Percentiles rank a stretch among this genome's conserved stretches.
These are phyloP conservation scores for Kwoniella sp. DNA, from an alignment of 768 basidiomycete species.

Conservation along the genomic window DNA sequence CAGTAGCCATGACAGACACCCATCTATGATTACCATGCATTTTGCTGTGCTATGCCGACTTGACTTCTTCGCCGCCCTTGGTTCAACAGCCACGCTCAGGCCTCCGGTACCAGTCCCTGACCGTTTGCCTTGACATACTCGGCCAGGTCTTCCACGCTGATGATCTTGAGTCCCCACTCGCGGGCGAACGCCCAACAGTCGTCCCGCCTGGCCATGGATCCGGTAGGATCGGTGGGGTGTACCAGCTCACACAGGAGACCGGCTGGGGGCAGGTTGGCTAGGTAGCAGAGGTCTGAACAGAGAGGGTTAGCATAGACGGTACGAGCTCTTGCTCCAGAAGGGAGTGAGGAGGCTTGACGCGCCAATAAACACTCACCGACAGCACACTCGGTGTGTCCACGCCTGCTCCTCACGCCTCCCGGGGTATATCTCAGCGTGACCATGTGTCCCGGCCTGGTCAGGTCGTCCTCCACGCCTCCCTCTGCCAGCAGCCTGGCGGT, in stretches of 20 bases:
- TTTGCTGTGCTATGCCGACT: too few relatives aligned
- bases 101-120: slow-evolving; percentile 23
- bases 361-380: slow-evolving; percentile 54
- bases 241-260: slow-evolving; percentile 93
- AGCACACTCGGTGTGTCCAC: slow-evolving; percentile 88
- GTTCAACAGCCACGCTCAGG: too few relatives aligned
- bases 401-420: slow-evolving; percentile 79
- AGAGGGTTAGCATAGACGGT: too few relatives aligned
- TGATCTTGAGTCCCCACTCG: slow-evolving; percentile 84
- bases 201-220: slow-evolving; percentile 90
- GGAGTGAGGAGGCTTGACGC: too few relatives aligned
- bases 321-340: too few relatives aligned
- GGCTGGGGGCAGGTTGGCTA: slow-evolving; percentile 65
- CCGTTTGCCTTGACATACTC: slow-evolving; percentile 44
- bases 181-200: slow-evolving; percentile 89
- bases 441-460: slow-evolving; percentile 90
- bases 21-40: too few relatives aligned
- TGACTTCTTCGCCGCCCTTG: too few relatives aligned
- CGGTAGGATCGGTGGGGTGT: slow-evolving; percentile 74
- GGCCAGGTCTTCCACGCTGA: slow-evolving; percentile 70
- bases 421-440: slow-evolving; percentile 82
- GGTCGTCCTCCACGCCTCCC: slow-evolving; percentile 60
- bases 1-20: too few relatives aligned
- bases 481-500: slow-evolving; percentile 78
- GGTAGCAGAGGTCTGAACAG: slow-evolving; percentile 66